Evolutionary conservation across 2,329 filamentous ascomycete species (phyloP).

Genomic region (Botrytis medusae): DNA sequence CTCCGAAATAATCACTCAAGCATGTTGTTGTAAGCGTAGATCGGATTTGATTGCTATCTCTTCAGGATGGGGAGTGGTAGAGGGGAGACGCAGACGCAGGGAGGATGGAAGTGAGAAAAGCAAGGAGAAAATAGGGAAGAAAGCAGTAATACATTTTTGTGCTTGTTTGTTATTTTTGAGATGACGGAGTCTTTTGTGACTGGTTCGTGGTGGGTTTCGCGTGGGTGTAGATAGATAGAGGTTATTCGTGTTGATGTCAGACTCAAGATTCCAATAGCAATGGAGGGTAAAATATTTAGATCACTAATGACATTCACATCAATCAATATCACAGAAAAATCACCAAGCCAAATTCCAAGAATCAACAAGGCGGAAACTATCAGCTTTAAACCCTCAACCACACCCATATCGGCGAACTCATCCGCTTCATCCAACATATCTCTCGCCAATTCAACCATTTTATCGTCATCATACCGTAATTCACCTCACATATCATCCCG

Average conservation of each 20-base stretch:
- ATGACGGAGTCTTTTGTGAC: not conserved
- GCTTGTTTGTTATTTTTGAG: not conserved
- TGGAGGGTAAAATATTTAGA: not conserved
- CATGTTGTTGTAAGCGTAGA: constrained; percentile 18
- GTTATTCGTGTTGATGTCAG: not conserved
- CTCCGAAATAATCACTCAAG: constrained; percentile 21
- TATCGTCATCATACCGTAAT: not conserved
- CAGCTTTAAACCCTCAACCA: not conserved
- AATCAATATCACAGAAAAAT: not conserved
- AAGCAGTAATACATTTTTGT: not conserved
- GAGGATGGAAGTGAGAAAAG: not conserved
- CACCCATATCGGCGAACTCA: not conserved
- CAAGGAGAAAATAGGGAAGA: not conserved
- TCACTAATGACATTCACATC: not conserved
- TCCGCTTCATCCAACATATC: not conserved
- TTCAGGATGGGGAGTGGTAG: not conserved
- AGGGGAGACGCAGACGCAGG: not conserved
- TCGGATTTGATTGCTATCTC: not conserved
- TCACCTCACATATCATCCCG: not conserved
- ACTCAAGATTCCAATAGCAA: not conserved
- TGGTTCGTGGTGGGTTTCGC: not conserved
- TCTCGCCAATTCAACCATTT: not conserved
- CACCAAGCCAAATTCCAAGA: not conserved
- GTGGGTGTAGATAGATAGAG: not conserved
- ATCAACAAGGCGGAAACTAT: not conserved